phyloP scores from a whole-genome alignment of 2,329 filamentous ascomycete genomes.

The Neopestalotiopsis rosae region DNA sequence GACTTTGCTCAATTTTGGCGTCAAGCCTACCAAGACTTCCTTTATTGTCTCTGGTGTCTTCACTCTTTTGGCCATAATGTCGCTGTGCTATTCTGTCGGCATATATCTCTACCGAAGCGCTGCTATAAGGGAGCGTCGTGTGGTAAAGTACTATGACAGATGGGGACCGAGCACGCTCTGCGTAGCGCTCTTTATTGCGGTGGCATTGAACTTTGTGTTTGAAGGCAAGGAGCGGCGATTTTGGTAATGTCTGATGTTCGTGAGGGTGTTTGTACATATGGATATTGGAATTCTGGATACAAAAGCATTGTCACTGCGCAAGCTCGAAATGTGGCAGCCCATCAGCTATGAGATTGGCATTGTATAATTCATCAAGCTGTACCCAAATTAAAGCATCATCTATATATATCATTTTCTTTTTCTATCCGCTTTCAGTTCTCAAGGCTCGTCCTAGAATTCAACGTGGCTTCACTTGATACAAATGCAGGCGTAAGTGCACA shows the following conservation, averaged over 20 bases:
- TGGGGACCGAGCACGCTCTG: conserved; percentile 84
- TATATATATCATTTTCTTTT: background rate
- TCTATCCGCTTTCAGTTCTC: no score
- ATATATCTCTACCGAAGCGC: conserved; percentile 89
- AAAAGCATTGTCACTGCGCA: background rate
- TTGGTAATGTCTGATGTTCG: conserved; percentile 45
- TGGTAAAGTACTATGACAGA: conserved; percentile 90
- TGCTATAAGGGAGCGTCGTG: conserved; percentile 81
- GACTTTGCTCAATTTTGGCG: conserved; percentile 81
- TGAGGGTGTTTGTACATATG: background rate
- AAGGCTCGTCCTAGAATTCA: no score
- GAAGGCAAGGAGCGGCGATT: conserved; percentile 67
- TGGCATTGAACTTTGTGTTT: conserved; percentile 80
- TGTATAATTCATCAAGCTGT: background rate
- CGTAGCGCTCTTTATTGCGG: conserved; percentile 72
- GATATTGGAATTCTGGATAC: background rate
- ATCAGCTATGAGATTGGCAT: background rate
- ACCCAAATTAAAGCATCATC: background rate
- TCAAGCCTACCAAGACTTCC: conserved; percentile 59
- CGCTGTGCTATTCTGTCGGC: conserved; percentile 81
- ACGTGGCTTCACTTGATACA: no score
- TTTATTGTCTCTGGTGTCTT: conserved; percentile 78
- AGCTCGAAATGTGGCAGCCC: background rate
- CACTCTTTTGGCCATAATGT: conserved; percentile 77
- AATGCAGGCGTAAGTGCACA: no score